A percentile compares a stretch with the other conserved stretches of the same genome.
phyloP scores from a whole-genome alignment of 2,329 filamentous ascomycete species.

The Lachnellula occidentalis region DNA sequence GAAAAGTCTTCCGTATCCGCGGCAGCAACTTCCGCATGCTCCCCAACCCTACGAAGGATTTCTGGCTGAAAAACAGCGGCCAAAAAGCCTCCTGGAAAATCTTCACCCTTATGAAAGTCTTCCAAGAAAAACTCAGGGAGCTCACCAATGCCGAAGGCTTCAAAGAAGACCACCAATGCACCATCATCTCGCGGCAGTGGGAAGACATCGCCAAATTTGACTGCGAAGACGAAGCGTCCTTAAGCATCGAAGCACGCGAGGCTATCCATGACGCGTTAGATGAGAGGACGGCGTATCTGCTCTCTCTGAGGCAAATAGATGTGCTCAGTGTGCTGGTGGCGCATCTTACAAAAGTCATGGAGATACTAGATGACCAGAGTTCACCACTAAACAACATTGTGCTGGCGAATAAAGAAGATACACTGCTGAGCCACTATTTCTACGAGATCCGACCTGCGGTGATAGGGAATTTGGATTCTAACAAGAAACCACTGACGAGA shows the following conservation, averaged over 20 bases:
- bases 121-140: constrained; percentile 21
- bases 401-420: constrained; percentile 44
- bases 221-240: constrained; percentile 18
- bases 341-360: constrained; percentile 31
- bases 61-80: constrained; percentile 41
- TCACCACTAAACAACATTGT: constrained; percentile 27
- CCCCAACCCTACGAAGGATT: constrained; percentile 50
- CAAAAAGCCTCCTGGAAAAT: constrained; percentile 28
- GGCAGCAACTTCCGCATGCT: constrained; percentile 47
- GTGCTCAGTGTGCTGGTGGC: constrained; percentile 23
- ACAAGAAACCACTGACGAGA: constrained; percentile 14
- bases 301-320: constrained; percentile 15
- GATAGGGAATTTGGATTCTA: constrained; percentile 30
- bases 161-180: constrained; percentile 6
- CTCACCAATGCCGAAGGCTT: constrained; percentile 10
- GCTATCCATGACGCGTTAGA: constrained; percentile 27
- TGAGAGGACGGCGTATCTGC: constrained; percentile 19
- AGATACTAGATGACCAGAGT: constrained; percentile 41
- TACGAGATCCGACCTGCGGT: constrained; percentile 38
- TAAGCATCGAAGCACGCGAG: constrained; percentile 23
- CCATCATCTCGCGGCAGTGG: constrained; percentile 18
- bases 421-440: constrained; percentile 51
- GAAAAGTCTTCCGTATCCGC: constrained; percentile 43
- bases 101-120: constrained; percentile 25
- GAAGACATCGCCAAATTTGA: constrained; percentile 9